phyloP scores from a whole-genome alignment of 805 yeast species.

The Candida fluviatilis region DNA sequence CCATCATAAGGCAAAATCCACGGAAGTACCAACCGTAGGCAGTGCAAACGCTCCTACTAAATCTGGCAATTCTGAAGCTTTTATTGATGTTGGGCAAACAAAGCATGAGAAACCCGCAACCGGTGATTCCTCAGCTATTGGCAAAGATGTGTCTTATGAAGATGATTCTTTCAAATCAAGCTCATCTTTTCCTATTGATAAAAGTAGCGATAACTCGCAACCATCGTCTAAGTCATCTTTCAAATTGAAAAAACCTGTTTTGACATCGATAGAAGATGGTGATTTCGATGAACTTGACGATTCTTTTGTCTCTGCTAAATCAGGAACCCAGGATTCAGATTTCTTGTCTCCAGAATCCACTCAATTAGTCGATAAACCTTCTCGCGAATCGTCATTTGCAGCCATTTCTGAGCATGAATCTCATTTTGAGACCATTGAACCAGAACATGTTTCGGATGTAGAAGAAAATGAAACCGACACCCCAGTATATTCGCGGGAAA shows the following conservation, averaged over 20 bases:
- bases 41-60: too few species aligned
- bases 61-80: too few species aligned
- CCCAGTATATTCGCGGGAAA: conserved; percentile 2
- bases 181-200: not conserved
- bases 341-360: conserved; percentile 1
- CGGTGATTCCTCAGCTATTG: not conserved
- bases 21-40: too few species aligned
- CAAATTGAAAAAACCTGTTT: conserved; percentile 1
- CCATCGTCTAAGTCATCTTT: conserved; percentile 1
- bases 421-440: conserved; percentile 3
- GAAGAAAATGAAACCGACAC: conserved; percentile 3
- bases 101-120: not conserved
- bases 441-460: not conserved
- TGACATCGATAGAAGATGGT: not conserved
- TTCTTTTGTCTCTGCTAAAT: conserved; percentile 4
- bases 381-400: conserved; percentile 3
- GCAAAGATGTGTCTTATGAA: not conserved
- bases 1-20: not conserved
- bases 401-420: conserved; percentile 3
- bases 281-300: conserved; percentile 1
- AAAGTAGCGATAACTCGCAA: too few species aligned
- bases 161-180: not conserved
- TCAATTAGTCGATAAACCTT: not conserved
- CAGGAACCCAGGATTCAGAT: conserved; percentile 1
- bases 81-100: too few species aligned